Percentiles rank a stretch among this genome's conserved stretches.
These are phyloP conservation scores for Lenwebbia sp. DNA, from an alignment of 345 rosid species.

Conservation along the genomic window DNA sequence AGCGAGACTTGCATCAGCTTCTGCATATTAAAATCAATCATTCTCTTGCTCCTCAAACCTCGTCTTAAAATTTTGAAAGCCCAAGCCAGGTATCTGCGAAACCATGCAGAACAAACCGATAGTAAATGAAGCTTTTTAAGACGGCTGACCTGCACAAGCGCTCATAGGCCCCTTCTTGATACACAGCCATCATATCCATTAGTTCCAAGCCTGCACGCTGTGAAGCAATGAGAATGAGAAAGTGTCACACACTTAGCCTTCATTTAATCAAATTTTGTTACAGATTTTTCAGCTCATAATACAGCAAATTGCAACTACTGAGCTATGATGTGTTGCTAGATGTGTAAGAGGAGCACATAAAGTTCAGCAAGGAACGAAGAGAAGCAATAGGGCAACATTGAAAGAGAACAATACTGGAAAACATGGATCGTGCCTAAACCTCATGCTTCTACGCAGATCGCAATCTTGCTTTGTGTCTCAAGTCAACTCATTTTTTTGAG, in stretches of 20 bases:
- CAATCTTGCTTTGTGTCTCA: background rate
- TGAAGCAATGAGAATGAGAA: conserved; percentile 10
- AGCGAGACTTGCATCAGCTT: background rate
- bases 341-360: background rate
- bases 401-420: background rate
- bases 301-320: background rate
- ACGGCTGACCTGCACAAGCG: conserved; percentile 79
- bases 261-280: background rate
- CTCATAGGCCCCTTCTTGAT: conserved; percentile 99
- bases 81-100: background rate
- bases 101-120: background rate
- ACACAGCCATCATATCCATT: conserved; percentile 99
- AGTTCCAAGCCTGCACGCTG: conserved; percentile 99
- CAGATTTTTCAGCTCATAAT: background rate
- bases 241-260: background rate
- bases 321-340: background rate
- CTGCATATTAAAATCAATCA: background rate
- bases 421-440: background rate
- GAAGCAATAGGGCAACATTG: background rate
- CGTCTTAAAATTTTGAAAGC: background rate
- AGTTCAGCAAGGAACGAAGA: background rate
- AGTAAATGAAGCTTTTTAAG: background rate
- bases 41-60: background rate
- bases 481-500: background rate
- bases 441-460: background rate